These are phyloP conservation scores for Marasmius fiardii DNA, from an alignment of 1,284 basidiomycete genomes.

Conservation along the genomic window DNA sequence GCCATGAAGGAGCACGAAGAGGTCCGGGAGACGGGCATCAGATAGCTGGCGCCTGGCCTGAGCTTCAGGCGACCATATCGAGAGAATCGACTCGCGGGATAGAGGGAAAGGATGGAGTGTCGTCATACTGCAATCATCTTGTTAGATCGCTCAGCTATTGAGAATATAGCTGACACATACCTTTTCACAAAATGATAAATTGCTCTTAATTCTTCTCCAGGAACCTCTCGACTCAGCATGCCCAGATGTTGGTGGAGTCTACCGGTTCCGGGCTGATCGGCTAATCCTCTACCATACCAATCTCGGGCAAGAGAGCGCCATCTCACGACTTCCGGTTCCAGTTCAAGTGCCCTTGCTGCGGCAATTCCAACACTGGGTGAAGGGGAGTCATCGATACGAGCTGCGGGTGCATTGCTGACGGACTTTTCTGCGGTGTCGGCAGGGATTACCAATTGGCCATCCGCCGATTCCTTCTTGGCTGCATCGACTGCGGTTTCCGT, in stretches of 20 bases:
- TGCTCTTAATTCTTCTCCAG: slow-evolving; percentile 80
- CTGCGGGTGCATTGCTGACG: slow-evolving; percentile 48
- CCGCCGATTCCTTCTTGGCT: slow-evolving; percentile 19
- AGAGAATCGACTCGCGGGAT: slow-evolving; percentile 84
- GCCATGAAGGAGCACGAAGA: slow-evolving; percentile 91
- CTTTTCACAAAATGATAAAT: slow-evolving; percentile 97
- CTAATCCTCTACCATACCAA: slow-evolving; percentile 89
- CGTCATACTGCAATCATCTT: slow-evolving; percentile 60
- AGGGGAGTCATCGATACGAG: slow-evolving; percentile 63
- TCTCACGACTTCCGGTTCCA: slow-evolving; percentile 88
- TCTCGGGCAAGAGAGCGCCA: slow-evolving; percentile 90
- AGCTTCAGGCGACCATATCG: slow-evolving; percentile 75
- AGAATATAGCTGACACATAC: slow-evolving; percentile 37
- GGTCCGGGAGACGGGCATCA: slow-evolving; percentile 75
- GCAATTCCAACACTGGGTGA: slow-evolving; percentile 82
- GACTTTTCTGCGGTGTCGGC: slow-evolving; percentile 31
- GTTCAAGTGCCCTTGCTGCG: slow-evolving; percentile 82
- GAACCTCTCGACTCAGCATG: slow-evolving; percentile 77
- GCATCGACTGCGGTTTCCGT: slow-evolving; percentile 32
- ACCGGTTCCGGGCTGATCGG: slow-evolving; percentile 87
- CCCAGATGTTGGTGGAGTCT: slow-evolving; percentile 96
- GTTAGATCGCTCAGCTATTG: slow-evolving; percentile 12
- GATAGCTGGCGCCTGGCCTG: slow-evolving; percentile 73
- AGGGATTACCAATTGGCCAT: slow-evolving; percentile 4
- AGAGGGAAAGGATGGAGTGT: slow-evolving; percentile 84